phyloP scores from a whole-genome alignment of 2,329 filamentous ascomycete genomes.

The Ilyonectria destructans region DNA sequence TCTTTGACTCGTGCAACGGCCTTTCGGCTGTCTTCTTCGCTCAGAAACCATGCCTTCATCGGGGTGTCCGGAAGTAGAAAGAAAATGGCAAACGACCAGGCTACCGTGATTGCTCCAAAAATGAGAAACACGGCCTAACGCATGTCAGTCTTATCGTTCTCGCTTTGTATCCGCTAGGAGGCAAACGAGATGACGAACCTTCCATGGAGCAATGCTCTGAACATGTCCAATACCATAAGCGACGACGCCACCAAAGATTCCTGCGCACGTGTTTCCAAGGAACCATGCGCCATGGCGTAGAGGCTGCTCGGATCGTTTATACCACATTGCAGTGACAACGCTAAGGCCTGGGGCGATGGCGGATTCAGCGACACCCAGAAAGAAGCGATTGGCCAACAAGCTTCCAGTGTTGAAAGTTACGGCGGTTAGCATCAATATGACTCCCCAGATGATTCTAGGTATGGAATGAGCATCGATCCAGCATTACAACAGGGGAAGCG shows the following conservation, averaged over 20 bases:
- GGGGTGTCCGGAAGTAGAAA: conserved; percentile 46
- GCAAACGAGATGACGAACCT: background rate
- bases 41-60: conserved; percentile 50
- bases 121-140: conserved; percentile 52
- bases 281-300: conserved; percentile 44
- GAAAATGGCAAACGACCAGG: conserved; percentile 41
- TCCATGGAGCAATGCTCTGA: conserved; percentile 31
- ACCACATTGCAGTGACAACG: conserved; percentile 69
- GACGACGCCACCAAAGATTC: conserved; percentile 48
- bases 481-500: too few species aligned
- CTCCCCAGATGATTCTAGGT: conserved; percentile 51
- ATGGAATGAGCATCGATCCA: background rate
- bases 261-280: conserved; percentile 48
- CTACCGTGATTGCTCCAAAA: conserved; percentile 43
- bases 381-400: conserved; percentile 66
- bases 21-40: conserved; percentile 47
- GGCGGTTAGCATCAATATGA: conserved; percentile 61
- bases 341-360: conserved; percentile 69
- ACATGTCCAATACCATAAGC: conserved; percentile 53
- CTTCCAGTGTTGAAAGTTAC: conserved; percentile 64
- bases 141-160: background rate
- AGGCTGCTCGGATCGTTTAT: conserved; percentile 54
- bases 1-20: conserved; percentile 52
- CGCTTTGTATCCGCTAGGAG: too few species aligned
- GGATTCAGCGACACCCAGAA: conserved; percentile 70